These are phyloP conservation scores for Cercospora janseana DNA, from an alignment of 2,329 filamentous ascomycete species.

Conservation along the genomic window DNA sequence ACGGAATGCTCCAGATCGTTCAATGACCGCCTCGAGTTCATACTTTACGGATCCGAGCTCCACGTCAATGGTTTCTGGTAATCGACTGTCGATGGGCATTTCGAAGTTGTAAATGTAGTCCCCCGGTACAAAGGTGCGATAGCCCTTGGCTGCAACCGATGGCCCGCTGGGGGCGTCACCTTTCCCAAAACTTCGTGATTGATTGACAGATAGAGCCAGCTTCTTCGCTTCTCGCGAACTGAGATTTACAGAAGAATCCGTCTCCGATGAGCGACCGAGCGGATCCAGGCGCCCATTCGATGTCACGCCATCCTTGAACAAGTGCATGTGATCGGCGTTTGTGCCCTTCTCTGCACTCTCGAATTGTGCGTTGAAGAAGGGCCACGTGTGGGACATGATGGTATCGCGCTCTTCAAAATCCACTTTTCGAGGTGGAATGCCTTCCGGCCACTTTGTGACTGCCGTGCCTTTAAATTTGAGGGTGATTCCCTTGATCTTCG, in stretches of 20 bases:
- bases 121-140: slow-evolving; percentile 77
- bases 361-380: slow-evolving; percentile 83
- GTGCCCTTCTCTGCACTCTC: slow-evolving; percentile 59
- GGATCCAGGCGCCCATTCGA: slow-evolving; percentile 34
- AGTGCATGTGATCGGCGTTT: slow-evolving; percentile 61
- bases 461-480: slow-evolving; percentile 82
- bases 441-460: slow-evolving; percentile 92
- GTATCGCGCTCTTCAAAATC: slow-evolving; percentile 82
- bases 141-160: slow-evolving; percentile 70
- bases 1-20: slow-evolving; percentile 85
- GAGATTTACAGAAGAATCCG: slow-evolving; percentile 46
- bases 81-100: slow-evolving; percentile 72
- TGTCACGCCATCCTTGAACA: slow-evolving; percentile 46
- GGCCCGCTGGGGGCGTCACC: slow-evolving; percentile 62
- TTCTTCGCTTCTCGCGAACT: slow-evolving; percentile 58
- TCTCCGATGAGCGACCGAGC: slow-evolving; percentile 36
- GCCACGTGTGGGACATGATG: slow-evolving; percentile 82
- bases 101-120: slow-evolving; percentile 78
- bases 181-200: slow-evolving; percentile 82
- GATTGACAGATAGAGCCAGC: slow-evolving; percentile 74
- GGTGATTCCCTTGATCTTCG: slow-evolving; percentile 89
- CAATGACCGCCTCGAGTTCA: slow-evolving; percentile 79
- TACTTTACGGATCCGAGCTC: slow-evolving; percentile 85
- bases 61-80: slow-evolving; percentile 80
- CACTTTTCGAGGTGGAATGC: slow-evolving; percentile 82